Conservation (phyloP, 148 eudicot species). For the Pharnaceum exiguum region DNA sequence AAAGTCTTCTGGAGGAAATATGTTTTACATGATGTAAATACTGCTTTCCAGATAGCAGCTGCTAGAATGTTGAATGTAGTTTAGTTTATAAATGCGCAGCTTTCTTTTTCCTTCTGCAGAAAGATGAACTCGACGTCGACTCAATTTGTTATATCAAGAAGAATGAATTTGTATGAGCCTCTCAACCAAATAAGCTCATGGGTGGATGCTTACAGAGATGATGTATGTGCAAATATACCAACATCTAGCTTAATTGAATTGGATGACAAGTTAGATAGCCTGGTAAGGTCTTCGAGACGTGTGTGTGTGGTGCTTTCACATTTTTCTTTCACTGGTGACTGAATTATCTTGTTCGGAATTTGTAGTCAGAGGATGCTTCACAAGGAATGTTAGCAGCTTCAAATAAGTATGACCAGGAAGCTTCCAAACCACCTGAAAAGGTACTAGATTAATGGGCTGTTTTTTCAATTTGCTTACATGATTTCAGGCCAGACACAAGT, state of each 20-base stretch:
- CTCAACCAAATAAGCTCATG: constrained; percentile 76
- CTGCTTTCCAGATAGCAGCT: constrained; percentile 5
- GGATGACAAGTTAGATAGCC: constrained; percentile 54
- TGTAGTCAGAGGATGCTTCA: constrained; percentile 80
- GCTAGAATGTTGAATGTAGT: constrained; percentile 3
- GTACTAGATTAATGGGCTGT: constrained; percentile 19
- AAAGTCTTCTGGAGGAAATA: too few relatives aligned
- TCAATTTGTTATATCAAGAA: constrained; percentile 61
- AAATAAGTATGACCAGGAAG: constrained; percentile 63
- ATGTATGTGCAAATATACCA: constrained; percentile 44
- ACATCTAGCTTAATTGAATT: constrained; percentile 44
- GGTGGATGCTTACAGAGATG: constrained; percentile 68
- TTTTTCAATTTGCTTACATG: neutral
- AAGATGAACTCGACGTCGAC: constrained; percentile 64
- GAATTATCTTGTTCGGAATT: neutral
- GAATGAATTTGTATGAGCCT: constrained; percentile 82
- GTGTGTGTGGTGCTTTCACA: neutral
- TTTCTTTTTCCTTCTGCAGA: constrained; percentile 13
- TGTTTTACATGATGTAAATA: too few relatives aligned
- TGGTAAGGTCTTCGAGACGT: constrained; percentile 33
- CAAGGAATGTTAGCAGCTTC: constrained; percentile 54
- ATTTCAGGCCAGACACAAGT: neutral
- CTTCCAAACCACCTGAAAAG: constrained; percentile 62
- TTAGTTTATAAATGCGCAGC: constrained; percentile 12
- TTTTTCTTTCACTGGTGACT: constrained; percentile 1